These are phyloP conservation scores for Penicillium sclerotigenum DNA, from an alignment of 2,329 filamentous ascomycete genomes.

Conservation along the genomic window DNA sequence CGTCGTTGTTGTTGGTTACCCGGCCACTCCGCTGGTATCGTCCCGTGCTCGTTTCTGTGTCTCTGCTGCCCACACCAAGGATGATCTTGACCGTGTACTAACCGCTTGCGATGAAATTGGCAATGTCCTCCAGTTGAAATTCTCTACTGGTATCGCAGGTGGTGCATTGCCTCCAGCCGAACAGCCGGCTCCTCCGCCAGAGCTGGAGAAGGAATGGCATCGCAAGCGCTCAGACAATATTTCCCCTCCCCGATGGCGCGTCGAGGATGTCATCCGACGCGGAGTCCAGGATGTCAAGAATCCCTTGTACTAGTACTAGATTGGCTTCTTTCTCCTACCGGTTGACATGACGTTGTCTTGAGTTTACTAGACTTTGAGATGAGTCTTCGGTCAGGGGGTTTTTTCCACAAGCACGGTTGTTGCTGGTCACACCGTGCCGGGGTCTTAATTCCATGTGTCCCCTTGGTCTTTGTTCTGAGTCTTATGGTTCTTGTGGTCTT, in stretches of 20 bases:
- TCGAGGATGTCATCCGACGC: conserved; percentile 69
- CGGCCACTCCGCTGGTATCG: conserved; percentile 90
- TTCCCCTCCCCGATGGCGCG: conserved; percentile 71
- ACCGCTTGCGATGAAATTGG: conserved; percentile 89
- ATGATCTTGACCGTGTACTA: conserved; percentile 87
- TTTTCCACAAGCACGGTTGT: conserved; percentile 27
- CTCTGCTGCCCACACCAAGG: conserved; percentile 94
- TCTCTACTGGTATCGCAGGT: conserved; percentile 91
- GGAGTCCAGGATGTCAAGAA: conserved; percentile 74
- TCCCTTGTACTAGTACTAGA: conserved; percentile 66
- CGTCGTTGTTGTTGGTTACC: conserved; percentile 95
- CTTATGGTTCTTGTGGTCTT: conserved; percentile 11
- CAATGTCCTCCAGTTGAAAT: conserved; percentile 89
- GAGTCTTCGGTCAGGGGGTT: conserved; percentile 7
- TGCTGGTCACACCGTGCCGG: conserved; percentile 37
- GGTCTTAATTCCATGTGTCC: conserved; percentile 12
- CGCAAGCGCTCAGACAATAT: conserved; percentile 52
- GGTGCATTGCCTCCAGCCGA: conserved; percentile 74
- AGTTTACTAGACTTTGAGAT: conserved; percentile 13
- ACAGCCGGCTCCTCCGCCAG: conserved; percentile 57
- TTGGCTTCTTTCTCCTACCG: conserved; percentile 6
- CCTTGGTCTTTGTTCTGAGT: conserved; percentile 7
- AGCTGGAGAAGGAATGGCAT: conserved; percentile 68
- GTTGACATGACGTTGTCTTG: conserved; percentile 17
- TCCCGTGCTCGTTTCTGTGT: conserved; percentile 95